Percentiles rank a stretch among this genome's conserved stretches.
These are phyloP conservation scores for Penicillium bovifimosum DNA, from an alignment of 495 filamentous ascomycete genomes.

Conservation along the genomic window DNA sequence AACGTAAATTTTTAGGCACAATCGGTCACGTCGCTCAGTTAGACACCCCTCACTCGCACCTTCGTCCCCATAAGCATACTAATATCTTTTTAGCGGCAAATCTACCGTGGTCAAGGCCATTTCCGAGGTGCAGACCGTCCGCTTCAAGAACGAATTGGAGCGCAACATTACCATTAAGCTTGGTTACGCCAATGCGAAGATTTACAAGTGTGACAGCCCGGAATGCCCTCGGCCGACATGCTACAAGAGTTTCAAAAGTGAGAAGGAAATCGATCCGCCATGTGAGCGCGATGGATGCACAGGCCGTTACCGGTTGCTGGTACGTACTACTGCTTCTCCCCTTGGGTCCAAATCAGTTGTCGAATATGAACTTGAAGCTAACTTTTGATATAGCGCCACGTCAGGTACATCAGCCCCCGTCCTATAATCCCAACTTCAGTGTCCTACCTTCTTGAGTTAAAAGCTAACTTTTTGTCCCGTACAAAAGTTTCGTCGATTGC, in stretches of 20 bases:
- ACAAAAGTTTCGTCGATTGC: constrained; percentile 78
- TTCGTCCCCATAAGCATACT: not conserved
- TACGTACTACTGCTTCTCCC: constrained; percentile 57
- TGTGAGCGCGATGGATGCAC: constrained; percentile 89
- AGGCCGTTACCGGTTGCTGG: constrained; percentile 75
- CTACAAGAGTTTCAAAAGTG: constrained; percentile 95
- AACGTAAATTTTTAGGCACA: constrained; percentile 26
- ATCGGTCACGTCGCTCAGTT: constrained; percentile 94
- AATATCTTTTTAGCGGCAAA: constrained; percentile 48
- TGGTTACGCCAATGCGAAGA: constrained; percentile 98
- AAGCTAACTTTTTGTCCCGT: not conserved
- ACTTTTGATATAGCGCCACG: constrained; percentile 7
- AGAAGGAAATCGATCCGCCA: constrained; percentile 92
- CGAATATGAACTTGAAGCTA: not conserved
- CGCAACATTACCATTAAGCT: constrained; percentile 99
- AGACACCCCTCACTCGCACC: not conserved
- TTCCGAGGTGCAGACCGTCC: constrained; percentile 95
- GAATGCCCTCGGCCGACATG: constrained; percentile 91
- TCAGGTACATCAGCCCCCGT: constrained; percentile 30
- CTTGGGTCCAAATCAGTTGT: not conserved
- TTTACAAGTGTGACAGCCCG: constrained; percentile 94
- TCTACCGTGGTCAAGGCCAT: constrained; percentile 98
- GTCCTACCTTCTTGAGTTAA: not conserved
- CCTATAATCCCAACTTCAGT: not conserved
- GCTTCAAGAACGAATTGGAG: constrained; percentile 99